Base-by-base conservation (phyloP, 2,329 filamentous ascomycete genomes). In the Diaporthe helianthi region DNA sequence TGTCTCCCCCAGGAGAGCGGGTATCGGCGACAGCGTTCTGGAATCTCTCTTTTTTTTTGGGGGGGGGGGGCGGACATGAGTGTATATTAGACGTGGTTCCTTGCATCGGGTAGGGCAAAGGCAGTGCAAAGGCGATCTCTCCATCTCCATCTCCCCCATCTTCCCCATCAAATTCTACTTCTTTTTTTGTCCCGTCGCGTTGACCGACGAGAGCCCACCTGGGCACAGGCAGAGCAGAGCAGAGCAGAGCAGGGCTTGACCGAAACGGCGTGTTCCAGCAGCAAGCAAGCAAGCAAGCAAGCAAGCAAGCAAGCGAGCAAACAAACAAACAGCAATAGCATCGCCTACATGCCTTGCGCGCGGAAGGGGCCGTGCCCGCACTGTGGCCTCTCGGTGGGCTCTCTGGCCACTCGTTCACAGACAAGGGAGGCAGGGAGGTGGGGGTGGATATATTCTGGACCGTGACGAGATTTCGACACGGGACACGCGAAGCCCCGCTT, bases 351-450 rank as follows among this genome's bases (percentile, higher is more conserved):
- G 22, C 38, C 51, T 8, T 15, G 12, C 13, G 36, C 10, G 51
- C 26, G 51, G 38, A 10, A 19, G 15, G 51, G 64, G 26, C n/a
- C 26, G 15, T 36, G 49, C 8, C 64, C 51, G 33, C 64, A 66
- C 51, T 55, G 64, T 66, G 64, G n/a, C 29, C 15, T 38, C 22
- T 29, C 29, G 24, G 63, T 66, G 63, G 47, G 63, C 26, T 66
- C 63, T 55, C 22, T 44, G 51, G 49, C 63, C 49, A 66, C 51
- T 46, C 33, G 63, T 54, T 53, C 63, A 53, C 9, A 33, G 49
- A 51, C 64, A 47, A 38, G 51, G 51, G 22, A 31, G 26, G 5
- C 5, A 38, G 51, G 51, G 22, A 31, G 26, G 5, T 9, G 49
- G 3, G 33, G 47, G 13, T 44, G 41, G 17, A 19, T 29, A 41